Evolutionary conservation across 345 rosid genomes (phyloP).

Genomic region (Syzygium aromaticum): DNA sequence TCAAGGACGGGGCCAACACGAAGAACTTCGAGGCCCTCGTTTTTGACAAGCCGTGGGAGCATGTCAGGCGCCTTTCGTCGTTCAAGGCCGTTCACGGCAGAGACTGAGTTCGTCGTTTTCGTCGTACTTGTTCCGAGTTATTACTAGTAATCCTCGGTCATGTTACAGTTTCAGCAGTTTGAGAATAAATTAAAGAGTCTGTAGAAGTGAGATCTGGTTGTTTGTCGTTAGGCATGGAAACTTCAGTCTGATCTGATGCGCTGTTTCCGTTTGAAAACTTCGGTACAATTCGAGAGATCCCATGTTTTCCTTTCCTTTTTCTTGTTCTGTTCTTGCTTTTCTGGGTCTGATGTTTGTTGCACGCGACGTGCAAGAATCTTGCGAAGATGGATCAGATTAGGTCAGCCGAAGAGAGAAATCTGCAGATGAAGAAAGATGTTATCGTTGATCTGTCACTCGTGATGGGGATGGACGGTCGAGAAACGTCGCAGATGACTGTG

Average conservation of each 20-base stretch:
- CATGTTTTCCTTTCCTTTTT: background rate
- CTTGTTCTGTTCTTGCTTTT: background rate
- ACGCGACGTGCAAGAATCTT: background rate
- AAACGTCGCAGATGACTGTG: background rate
- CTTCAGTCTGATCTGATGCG: background rate
- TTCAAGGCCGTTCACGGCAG: background rate
- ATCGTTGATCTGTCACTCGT: background rate
- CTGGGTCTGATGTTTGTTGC: background rate
- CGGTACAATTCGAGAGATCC: background rate
- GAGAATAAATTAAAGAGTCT: background rate
- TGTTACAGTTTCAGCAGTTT: background rate
- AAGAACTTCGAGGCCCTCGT: slow-evolving; percentile 34
- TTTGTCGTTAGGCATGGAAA: background rate
- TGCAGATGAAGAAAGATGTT: background rate
- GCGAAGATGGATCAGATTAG: background rate
- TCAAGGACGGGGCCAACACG: background rate
- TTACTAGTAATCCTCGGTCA: background rate
- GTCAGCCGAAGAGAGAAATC: background rate
- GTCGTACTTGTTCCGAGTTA: background rate
- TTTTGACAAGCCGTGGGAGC: slow-evolving; percentile 40
- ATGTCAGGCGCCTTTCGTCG: background rate
- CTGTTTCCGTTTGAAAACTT: background rate
- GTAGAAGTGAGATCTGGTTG: background rate
- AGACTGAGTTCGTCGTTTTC: background rate
- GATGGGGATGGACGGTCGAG: background rate